phyloP scores from a whole-genome alignment of 2,329 filamentous ascomycete species.

The Colletotrichum scovillei region DNA sequence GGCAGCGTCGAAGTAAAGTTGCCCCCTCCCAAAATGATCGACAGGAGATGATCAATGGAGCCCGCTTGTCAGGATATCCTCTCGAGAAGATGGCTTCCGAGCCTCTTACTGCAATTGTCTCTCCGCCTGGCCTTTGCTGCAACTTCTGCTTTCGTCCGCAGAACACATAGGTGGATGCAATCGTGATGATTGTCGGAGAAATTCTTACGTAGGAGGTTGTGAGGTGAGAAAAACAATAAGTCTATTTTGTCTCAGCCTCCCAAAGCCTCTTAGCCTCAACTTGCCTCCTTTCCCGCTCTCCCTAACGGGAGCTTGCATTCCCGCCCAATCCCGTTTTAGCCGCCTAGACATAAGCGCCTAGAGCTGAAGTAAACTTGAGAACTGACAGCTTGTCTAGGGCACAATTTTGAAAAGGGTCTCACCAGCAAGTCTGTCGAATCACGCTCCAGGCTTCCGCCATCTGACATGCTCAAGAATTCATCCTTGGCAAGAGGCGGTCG shows the following conservation, averaged over 20 bases:
- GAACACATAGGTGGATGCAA: background rate
- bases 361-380: conserved; percentile 3
- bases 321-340: background rate
- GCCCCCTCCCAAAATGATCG: background rate
- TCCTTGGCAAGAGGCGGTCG: conserved; percentile 6
- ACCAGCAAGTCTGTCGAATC: background rate
- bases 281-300: conserved; percentile 17
- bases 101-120: conserved; percentile 3
- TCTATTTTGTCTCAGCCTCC: conserved; percentile 24
- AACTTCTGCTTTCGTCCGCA: conserved; percentile 14
- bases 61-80: background rate
- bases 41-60: background rate
- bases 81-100: background rate
- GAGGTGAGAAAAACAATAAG: background rate
- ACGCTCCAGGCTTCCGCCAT: background rate
- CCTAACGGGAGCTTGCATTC: conserved; percentile 7
- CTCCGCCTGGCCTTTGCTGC: background rate
- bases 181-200: background rate
- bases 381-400: background rate
- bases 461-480: conserved; percentile 12
- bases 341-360: background rate
- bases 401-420: background rate
- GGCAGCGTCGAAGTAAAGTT: conserved; percentile 5
- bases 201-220: background rate
- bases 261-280: conserved; percentile 11